A percentile compares a stretch with the other conserved stretches of the same genome.
Evolutionary conservation across 2,329 filamentous ascomycete genomes (phyloP).

Genomic region (Didymella pinodella): DNA sequence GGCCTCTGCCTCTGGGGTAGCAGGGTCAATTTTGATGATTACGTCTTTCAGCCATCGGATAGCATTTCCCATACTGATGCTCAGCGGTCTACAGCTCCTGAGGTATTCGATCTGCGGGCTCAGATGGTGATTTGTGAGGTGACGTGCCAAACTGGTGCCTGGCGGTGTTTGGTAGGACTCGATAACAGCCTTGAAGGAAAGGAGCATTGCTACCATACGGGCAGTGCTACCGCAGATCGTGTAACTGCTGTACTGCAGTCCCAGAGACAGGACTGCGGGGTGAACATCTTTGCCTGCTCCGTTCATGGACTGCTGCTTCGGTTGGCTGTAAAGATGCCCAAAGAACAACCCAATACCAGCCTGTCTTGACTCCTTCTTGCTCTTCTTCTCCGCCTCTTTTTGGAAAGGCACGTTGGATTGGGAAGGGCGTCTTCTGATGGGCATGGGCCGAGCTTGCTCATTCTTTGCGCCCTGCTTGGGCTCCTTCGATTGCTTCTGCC

Average conservation of each 20-base stretch:
- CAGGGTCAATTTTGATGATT: constrained; percentile 89
- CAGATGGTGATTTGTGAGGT: constrained; percentile 89
- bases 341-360: constrained; percentile 65
- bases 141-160: constrained; percentile 83
- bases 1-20: constrained; percentile 80
- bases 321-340: constrained; percentile 82
- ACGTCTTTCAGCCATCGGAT: constrained; percentile 94
- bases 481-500: constrained; percentile 48
- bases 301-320: constrained; percentile 68
- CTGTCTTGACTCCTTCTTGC: constrained; percentile 60
- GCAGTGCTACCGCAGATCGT: constrained; percentile 88
- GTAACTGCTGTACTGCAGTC: constrained; percentile 90
- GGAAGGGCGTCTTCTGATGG: constrained; percentile 43
- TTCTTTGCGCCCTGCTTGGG: constrained; percentile 46
- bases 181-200: constrained; percentile 92
- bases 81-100: constrained; percentile 91
- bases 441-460: constrained; percentile 44
- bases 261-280: constrained; percentile 82
- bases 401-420: constrained; percentile 39
- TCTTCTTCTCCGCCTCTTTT: constrained; percentile 45
- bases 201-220: constrained; percentile 83
- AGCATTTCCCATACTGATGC: constrained; percentile 95
- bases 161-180: constrained; percentile 89
- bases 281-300: constrained; percentile 77
- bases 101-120: constrained; percentile 96